A percentile compares a stretch with the other conserved stretches of the same genome.
phyloP scores from a whole-genome alignment of 768 basidiomycete species.

The Pleurotus giganteus region DNA sequence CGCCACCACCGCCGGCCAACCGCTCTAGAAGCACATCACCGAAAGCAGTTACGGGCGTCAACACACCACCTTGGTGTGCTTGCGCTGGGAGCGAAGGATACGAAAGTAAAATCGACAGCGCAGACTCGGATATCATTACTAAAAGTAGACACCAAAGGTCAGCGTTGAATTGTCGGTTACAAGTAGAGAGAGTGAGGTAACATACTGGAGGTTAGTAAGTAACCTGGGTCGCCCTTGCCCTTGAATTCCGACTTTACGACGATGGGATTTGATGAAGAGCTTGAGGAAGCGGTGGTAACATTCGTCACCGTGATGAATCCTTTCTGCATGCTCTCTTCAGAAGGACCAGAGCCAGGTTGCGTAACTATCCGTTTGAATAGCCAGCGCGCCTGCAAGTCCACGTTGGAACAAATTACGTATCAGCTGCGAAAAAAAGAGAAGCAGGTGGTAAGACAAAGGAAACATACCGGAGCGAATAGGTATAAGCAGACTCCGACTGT shows the following conservation, averaged over 20 bases:
- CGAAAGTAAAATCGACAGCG: conserved; percentile 64
- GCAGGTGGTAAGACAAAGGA: background rate
- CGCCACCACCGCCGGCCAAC: conserved; percentile 51
- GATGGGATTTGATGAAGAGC: conserved; percentile 33
- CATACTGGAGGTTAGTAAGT: conserved; percentile 57
- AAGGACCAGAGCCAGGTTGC: conserved; percentile 60
- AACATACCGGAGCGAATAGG: conserved; percentile 38
- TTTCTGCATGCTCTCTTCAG: conserved; percentile 55
- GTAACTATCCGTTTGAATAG: conserved; percentile 52
- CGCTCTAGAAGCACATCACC: conserved; percentile 74
- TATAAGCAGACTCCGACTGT: conserved; percentile 21
- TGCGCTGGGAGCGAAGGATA: conserved; percentile 45
- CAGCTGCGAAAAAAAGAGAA: background rate
- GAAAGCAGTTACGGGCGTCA: conserved; percentile 83
- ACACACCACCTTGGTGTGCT: conserved; percentile 66
- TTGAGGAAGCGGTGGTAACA: conserved; percentile 58
- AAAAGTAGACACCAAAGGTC: too few species aligned
- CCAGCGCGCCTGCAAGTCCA: conserved; percentile 56
- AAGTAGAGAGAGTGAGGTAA: conserved; percentile 1
- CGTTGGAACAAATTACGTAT: background rate
- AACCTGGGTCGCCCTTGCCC: conserved; percentile 78
- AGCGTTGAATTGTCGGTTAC: background rate
- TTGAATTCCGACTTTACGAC: conserved; percentile 60
- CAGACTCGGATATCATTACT: conserved; percentile 81
- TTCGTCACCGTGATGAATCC: conserved; percentile 66